phyloP scores from a whole-genome alignment of 2,329 filamentous ascomycete species.

The Ascochyta pisi region DNA sequence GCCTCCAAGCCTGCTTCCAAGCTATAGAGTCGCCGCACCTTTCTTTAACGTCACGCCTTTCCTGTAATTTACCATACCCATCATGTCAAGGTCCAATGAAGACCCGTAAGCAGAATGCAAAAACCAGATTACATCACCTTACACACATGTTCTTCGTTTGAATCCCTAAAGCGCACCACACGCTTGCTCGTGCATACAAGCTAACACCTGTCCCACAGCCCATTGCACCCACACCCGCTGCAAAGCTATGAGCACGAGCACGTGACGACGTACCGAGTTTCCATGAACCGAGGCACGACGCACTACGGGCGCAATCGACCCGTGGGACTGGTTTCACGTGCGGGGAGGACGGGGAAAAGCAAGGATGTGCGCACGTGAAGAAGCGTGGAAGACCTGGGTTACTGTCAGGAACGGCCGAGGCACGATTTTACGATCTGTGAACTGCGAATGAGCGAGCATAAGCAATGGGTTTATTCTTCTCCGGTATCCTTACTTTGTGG shows the following conservation, averaged over 20 bases:
- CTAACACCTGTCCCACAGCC: conserved; percentile 6
- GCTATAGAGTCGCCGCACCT: conserved; percentile 38
- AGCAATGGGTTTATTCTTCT: background rate
- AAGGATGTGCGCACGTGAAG: conserved; percentile 2
- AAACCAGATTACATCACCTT: conserved; percentile 3
- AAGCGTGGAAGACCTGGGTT: background rate
- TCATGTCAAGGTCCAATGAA: conserved; percentile 4
- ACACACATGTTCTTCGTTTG: background rate
- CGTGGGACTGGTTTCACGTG: background rate
- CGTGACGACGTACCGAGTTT: conserved; percentile 8
- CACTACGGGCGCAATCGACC: background rate
- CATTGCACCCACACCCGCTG: conserved; percentile 8
- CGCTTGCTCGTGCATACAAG: background rate
- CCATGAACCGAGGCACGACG: conserved; percentile 7
- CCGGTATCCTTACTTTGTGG: no score
- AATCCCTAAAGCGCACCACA: background rate
- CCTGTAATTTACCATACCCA: conserved; percentile 18
- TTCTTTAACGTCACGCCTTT: conserved; percentile 3
- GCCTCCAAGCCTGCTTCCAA: conserved; percentile 63
- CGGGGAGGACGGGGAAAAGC: background rate
- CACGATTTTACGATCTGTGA: background rate
- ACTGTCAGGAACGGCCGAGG: background rate
- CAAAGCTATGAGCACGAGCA: conserved; percentile 12
- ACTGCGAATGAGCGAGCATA: background rate
- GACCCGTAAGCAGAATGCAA: conserved; percentile 15